Base-by-base conservation (phyloP, 2,329 filamentous ascomycete genomes). In the Nothophaeocryptopus gaeumannii region DNA sequence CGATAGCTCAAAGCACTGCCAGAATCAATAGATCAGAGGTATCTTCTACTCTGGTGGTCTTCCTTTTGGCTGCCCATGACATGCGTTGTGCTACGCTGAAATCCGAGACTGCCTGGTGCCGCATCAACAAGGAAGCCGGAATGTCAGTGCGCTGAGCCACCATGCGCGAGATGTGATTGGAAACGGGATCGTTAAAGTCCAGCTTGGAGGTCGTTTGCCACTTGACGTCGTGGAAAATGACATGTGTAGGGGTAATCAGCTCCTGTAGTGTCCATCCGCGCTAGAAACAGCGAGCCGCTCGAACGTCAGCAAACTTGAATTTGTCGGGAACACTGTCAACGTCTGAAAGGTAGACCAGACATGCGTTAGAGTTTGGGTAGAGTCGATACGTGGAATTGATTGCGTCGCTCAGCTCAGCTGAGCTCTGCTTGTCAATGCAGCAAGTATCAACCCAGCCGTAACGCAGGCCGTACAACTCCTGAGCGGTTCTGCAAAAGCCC, bases 371-470 rank as follows among this genome's bases (percentile, higher is more conserved):
- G 31, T 46, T 26, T 11, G 44, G 14, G 38, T 56, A 56, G 53
- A 50, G 56, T 33, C 39, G 40, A 16, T 47, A 56, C 55, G 56
- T 58, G 13, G 52, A 55, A n/a, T 50, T 55, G 37, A 58, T 53
- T 11, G 49, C 45, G 33, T 55, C 65, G 46, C 40, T 40, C 3
- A 58, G 47, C 34, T 58, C 55, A 14, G 54, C 51, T 26, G 41
- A 51, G 33, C 45, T 55, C 8, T 33, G 39, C 32, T 59, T 58
- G 45, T 59, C 45, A 31, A 59, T 59, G 33, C 56, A 59, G 36
- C 56, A 60, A 5, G 48, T 51, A 20, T 51, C 48, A 16, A 46
- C 31, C 44, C 49, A 51, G 11, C 31, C 39, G 15, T 39, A 51
- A n/a, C 33, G n/a, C 5, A 47, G 16, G 11, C 39, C 43, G 34